Base-by-base conservation (phyloP, 768 basidiomycete species). In the Grammothele lineata region DNA sequence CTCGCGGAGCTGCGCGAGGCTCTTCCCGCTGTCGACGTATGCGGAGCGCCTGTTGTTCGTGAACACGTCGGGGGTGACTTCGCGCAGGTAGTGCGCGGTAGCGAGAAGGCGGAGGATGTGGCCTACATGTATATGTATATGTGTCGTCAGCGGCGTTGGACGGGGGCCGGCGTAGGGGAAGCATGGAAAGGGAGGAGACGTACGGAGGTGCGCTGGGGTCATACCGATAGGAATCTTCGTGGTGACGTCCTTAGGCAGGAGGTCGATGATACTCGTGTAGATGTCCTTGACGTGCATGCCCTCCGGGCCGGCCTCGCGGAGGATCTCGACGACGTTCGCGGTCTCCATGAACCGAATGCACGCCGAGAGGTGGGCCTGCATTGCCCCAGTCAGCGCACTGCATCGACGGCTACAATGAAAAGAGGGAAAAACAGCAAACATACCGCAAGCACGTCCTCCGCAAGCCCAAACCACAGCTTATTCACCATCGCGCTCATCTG, bases 311-410 rank as follows among this genome's bases (percentile, higher is more conserved):
- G 81, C 79, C 45, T 80, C 81, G 9, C 82, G 76, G 1, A 90
- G 69, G 12, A 88, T 77, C 59, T 90, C 87, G 6, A 76, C 75
- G 22, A 79, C 73, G 57, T 88, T 81, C 1, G 85, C 76, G 3
- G 83, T 80, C 60, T 89, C 86, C 14, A 89, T 61, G 25, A 89
- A 71, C n/a, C 86, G 79, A 63, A 90, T 69, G 58, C 85, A 87
- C 3, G 84, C 78, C 0, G 87, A 84, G 15, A 89, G 69, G 57
- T 86, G 83, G 56, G 86, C 87, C 83, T 87, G 47, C 15, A 14
- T 6, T 4, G 17, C 6, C 34, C 25, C 10, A 8, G n/a, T 43
- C 42, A 43, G 39, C 15, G 37, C 3, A 32, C 7, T 3, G 36
- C 3, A 14, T 18, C 14, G 6, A 3, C n/a, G 8, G n/a, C 6